Percentiles rank a stretch among this genome's conserved stretches.
These are phyloP conservation scores for Tephrocybe sp. DNA, from an alignment of 768 basidiomycete genomes.

Conservation along the genomic window DNA sequence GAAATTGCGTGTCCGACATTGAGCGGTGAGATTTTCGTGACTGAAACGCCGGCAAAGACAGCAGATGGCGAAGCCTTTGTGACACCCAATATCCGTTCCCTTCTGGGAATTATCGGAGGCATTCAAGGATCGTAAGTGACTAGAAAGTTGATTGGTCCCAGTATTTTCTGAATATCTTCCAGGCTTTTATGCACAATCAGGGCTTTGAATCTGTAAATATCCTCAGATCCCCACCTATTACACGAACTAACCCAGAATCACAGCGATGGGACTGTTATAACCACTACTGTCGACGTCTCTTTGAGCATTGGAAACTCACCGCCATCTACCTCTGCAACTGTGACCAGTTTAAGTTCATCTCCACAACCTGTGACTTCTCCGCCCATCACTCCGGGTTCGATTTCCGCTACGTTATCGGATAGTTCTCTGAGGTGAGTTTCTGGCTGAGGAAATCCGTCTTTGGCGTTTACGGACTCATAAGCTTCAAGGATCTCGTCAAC, in stretches of 20 bases:
- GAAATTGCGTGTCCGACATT: too few species aligned
- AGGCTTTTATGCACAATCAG: not conserved
- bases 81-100: too few species aligned
- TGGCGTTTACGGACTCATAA: not conserved
- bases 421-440: not conserved
- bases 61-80: too few species aligned
- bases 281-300: not conserved
- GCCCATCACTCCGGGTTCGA: not conserved
- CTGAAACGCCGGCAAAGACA: too few species aligned
- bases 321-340: not conserved
- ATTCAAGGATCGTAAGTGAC: too few species aligned
- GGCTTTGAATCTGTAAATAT: slow-evolving; percentile 2
- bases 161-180: not conserved
- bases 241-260: not conserved
- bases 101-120: too few species aligned
- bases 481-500: not conserved
- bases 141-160: too few species aligned
- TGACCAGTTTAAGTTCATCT: not conserved
- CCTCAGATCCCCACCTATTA: not conserved
- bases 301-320: not conserved
- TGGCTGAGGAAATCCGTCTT: not conserved
- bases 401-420: not conserved
- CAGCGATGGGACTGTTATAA: not conserved
- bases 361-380: not conserved
- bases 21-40: too few species aligned